phyloP scores from a whole-genome alignment of 805 yeast genomes.

The Candida coleopterorum region DNA sequence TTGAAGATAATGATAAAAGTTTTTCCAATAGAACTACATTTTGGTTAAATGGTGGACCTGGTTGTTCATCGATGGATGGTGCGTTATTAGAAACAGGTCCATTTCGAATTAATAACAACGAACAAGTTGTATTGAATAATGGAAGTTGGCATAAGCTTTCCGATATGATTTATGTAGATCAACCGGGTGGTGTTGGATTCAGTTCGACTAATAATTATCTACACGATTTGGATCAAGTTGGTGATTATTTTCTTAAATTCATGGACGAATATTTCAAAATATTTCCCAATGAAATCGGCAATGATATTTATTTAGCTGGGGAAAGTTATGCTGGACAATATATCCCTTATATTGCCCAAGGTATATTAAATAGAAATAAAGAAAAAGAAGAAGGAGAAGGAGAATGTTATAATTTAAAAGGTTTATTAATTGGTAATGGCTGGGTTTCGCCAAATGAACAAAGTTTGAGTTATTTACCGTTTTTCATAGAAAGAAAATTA shows the following conservation, averaged over 20 bases:
- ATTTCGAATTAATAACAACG: conserved; percentile 49
- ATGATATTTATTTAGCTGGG: conserved; percentile 79
- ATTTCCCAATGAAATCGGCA: conserved; percentile 66
- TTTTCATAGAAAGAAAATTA: conserved; percentile 54
- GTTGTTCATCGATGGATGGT: conserved; percentile 98
- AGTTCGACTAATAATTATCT: conserved; percentile 58
- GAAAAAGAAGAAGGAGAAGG: conserved; percentile 9
- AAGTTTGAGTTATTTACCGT: conserved; percentile 75
- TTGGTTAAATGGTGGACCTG: conserved; percentile 99
- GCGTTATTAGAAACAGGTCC: conserved; percentile 93
- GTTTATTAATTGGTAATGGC: conserved; percentile 83
- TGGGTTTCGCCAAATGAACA: conserved; percentile 91
- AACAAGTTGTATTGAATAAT: conserved; percentile 46
- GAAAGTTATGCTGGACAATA: conserved; percentile 98
- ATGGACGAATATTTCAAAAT: conserved; percentile 58
- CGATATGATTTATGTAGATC: conserved; percentile 84
- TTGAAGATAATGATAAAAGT: conserved; percentile 30
- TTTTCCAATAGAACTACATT: conserved; percentile 50
- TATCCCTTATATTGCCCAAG: conserved; percentile 79
- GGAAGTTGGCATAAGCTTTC: conserved; percentile 85
- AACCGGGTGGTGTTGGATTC: conserved; percentile 93
- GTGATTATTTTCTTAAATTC: conserved; percentile 59
- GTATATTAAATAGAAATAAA: conserved; percentile 46
- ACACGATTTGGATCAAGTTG: conserved; percentile 51
- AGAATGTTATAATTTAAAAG: conserved; percentile 45